Conservation (phyloP, 1,139 yeast species). For the Hemisphaericaspora xylanilytica region DNA sequence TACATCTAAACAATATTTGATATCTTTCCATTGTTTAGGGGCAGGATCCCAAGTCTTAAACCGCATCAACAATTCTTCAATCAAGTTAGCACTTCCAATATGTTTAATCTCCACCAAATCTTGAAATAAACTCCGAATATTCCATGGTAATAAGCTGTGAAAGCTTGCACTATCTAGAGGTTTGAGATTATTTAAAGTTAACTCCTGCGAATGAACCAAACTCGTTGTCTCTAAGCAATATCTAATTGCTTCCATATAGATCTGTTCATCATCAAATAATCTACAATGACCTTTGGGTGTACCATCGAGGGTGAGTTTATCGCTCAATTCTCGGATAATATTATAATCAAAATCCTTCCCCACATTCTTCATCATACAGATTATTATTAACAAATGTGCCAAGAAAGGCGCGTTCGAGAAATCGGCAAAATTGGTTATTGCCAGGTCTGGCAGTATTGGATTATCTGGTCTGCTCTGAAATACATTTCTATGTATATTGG, state of each 20-base stretch:
- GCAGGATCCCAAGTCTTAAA: slow-evolving; percentile 43
- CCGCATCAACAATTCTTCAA: slow-evolving; percentile 30
- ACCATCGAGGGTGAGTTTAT: slow-evolving; percentile 23
- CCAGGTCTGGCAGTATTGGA: background rate
- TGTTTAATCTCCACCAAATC: slow-evolving; percentile 39
- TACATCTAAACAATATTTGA: slow-evolving; percentile 39
- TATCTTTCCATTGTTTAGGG: slow-evolving; percentile 36
- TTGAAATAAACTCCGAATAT: slow-evolving; percentile 35
- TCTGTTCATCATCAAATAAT: slow-evolving; percentile 22
- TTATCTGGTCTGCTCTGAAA: slow-evolving; percentile 7
- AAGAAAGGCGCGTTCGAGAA: slow-evolving; percentile 15
- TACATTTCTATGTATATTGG: slow-evolving; percentile 50
- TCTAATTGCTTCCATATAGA: slow-evolving; percentile 31
- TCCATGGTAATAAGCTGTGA: slow-evolving; percentile 37
- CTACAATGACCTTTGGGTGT: slow-evolving; percentile 27
- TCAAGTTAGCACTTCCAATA: slow-evolving; percentile 29
- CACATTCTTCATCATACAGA: slow-evolving; percentile 35
- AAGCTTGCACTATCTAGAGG: slow-evolving; percentile 4
- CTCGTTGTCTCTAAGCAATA: slow-evolving; percentile 40
- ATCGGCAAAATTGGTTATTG: background rate
- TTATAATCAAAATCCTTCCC: slow-evolving; percentile 35
- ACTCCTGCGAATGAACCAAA: slow-evolving; percentile 18
- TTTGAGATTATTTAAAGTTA: slow-evolving; percentile 9
- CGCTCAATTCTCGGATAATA: slow-evolving; percentile 32
- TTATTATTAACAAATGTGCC: slow-evolving; percentile 29